Base-by-base conservation (phyloP, 257 asterid species). In the Cynanchum wilfordii region DNA sequence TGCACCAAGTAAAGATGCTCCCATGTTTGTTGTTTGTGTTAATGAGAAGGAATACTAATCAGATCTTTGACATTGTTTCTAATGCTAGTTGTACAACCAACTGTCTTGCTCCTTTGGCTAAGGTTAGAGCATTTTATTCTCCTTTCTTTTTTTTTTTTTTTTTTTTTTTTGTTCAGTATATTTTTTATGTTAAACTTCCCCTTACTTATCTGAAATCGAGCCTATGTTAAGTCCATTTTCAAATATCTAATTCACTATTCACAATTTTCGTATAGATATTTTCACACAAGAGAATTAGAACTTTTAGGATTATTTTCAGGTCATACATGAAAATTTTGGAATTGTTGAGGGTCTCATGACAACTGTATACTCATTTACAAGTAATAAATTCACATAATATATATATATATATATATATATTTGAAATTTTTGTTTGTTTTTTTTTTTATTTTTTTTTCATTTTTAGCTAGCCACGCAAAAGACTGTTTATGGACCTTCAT, bases 51-150 rank as follows among this genome's bases (percentile, higher is more conserved):
- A 90, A 68, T 90, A 88, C 91, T 88, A 79, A 74, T 62, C 93
- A 5, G 88, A 87, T 7, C 76, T 82, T 16, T n/a, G 17, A 84
- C 84, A 83, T 90, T 69, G 93, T 90, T 44, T 90, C 97, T 54
- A 90, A 90, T 55, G 93, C 97, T 44, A 90, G 97, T 82, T 88
- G 97, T 82, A 90, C 97, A 27, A 88, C 92, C 54, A 90, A 90
- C 66, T 90, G 95, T 70, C 95, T 88, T 69, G 95, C 95, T 63
- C 90, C 96, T 66, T 81, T 84, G 78, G 96, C 93, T 74, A 88
- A 88, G 96, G 95, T 87, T 9, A 38, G 8, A 3, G n/a, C n/a
- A n/a, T n/a, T 16, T 58, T 47, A 47, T 47, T 9, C 12, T 50
- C 13, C n/a, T n/a, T n/a, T n/a, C 3, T 49, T 9, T 49, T 19